Conservation (phyloP, 371 early-diverging fungal species). For the Mucor sp. region DNA sequence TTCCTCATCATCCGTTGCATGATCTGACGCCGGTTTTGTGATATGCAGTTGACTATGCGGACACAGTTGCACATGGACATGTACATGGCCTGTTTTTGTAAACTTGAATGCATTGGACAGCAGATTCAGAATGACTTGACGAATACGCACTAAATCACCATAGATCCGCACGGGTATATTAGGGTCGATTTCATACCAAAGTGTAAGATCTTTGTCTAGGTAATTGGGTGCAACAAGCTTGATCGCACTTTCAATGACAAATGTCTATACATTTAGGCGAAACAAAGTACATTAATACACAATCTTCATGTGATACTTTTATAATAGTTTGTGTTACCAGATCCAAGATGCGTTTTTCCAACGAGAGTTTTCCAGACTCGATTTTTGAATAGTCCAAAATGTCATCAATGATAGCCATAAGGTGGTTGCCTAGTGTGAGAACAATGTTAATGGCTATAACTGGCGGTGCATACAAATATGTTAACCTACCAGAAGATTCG, state of each 20-base stretch:
- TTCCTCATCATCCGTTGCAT: slow-evolving; percentile 34
- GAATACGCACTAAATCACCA: slow-evolving; percentile 42
- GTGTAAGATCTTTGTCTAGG: slow-evolving; percentile 41
- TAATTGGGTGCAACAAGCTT: slow-evolving; percentile 16
- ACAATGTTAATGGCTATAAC: slow-evolving; percentile 47
- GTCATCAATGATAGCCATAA: slow-evolving; percentile 33
- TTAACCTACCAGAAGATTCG: slow-evolving; percentile 18
- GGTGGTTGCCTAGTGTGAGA: slow-evolving; percentile 10
- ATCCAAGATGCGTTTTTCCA: slow-evolving; percentile 30
- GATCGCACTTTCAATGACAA: slow-evolving; percentile 23
- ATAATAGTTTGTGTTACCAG: slow-evolving; percentile 18
- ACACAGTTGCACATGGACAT: neutral
- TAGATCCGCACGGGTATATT: slow-evolving; percentile 44
- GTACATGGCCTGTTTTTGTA: slow-evolving; percentile 53
- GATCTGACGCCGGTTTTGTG: neutral
- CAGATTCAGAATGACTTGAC: slow-evolving; percentile 45
- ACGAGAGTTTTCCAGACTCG: slow-evolving; percentile 42
- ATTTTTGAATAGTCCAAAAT: slow-evolving; percentile 55
- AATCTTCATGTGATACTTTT: neutral
- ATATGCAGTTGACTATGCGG: neutral
- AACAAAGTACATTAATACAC: neutral
- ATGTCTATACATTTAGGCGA: slow-evolving; percentile 28
- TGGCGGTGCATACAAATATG: slow-evolving; percentile 8
- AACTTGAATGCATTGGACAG: slow-evolving; percentile 69
- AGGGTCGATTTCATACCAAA: slow-evolving; percentile 48